Evolutionary conservation across 805 yeast genomes (phyloP), one percentile per base, ranked within the genome.

Genomic region (Wickerhamomyces queroliae): DNA sequence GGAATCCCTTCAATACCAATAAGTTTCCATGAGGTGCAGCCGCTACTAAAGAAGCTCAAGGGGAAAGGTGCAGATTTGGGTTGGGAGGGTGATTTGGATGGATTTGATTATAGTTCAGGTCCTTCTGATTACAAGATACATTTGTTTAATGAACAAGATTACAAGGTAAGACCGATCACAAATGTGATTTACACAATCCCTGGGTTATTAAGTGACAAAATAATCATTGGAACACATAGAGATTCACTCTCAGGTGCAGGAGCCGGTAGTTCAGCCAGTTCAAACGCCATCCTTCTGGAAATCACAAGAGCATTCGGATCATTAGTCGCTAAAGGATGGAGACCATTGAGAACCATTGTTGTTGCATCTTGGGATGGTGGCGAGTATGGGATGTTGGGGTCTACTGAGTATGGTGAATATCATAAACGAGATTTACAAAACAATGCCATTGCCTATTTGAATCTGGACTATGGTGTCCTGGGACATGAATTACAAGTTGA

Each of bases 331-430:
- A 54, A 61, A 6, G 83, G 83, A 2, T 86, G 90, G 90, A 74
- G 71, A 51, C 95, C 95, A 10, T 57, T 74, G 37, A 66, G 93
- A 51, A 76, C 89, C 0, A 79, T 87, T 19, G 68, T 76, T 39
- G 66, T 87, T 34, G 81, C 82, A 0, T 78, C 85, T 22, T 87
- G 89, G 89, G 95, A 87, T 59, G 95, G 86, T 26, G 89, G 80
- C 47, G 87, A 80, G 52, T 74, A 74, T 45, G 91, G 84, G 0
- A 62, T 78, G 39, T 47, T 86, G 23, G 95, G 95, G 1, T 78
- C 89, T 0, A 80, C 93, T 0, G 93, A 86, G 51, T 83, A 71
- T 64, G 88, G 81, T 6, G 91, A 84, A 56, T 76, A 77, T 35
- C 65, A 74, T 39, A 63, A 69, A 2, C 53, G 64, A 20, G 52